phyloP scores from a whole-genome alignment of 441 rosid genomes.

The Euphorbia corollata region DNA sequence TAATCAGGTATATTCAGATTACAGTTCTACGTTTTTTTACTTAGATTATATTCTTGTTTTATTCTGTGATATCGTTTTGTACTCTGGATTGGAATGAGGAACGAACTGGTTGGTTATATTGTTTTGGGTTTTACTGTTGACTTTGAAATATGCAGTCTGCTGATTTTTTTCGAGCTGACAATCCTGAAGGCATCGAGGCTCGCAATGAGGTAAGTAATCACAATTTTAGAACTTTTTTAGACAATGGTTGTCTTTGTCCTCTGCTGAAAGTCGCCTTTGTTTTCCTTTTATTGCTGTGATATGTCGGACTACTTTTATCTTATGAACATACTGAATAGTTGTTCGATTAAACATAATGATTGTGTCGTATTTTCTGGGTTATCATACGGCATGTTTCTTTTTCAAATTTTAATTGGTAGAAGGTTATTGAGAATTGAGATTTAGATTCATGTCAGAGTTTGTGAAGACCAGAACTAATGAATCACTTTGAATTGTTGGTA shows the following conservation, averaged over 20 bases:
- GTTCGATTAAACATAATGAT: background rate
- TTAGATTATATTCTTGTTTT: no score
- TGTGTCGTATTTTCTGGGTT: background rate
- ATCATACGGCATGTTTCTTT: background rate
- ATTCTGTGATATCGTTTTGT: background rate
- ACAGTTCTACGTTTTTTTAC: no score
- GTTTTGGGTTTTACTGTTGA: constrained; percentile 23
- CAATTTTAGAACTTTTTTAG: constrained; percentile 10
- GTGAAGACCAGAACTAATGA: background rate
- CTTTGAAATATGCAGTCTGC: constrained; percentile 58
- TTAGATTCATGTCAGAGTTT: background rate
- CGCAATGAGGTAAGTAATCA: constrained; percentile 74
- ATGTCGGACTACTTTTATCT: background rate
- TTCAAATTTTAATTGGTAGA: background rate
- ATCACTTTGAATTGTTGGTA: background rate
- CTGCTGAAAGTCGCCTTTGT: constrained; percentile 2
- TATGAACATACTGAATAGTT: constrained; percentile 1
- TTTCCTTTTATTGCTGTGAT: constrained; percentile 5
- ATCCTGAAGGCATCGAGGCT: constrained; percentile 97
- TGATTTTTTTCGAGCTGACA: constrained; percentile 96
- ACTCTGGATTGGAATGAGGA: background rate
- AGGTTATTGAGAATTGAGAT: constrained; percentile 5
- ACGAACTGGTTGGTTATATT: background rate
- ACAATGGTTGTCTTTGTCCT: constrained; percentile 5
- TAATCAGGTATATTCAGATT: constrained; percentile 50